These are phyloP conservation scores for Pseudonitzschia multistriata DNA, from an alignment of 108 stramenopile species.

Conservation along the genomic window DNA sequence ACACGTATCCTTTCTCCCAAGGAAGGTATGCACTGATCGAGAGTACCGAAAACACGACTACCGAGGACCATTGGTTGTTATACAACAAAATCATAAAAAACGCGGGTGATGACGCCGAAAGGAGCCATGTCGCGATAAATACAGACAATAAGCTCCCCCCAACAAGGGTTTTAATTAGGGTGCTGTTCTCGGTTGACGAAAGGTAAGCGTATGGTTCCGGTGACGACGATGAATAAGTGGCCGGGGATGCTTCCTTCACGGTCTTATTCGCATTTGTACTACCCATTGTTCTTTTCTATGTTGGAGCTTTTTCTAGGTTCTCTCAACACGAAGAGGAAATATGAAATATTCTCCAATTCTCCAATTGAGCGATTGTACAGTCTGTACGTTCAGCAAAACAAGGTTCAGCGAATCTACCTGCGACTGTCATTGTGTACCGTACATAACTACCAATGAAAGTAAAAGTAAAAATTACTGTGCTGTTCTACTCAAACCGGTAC, in stretches of 20 bases:
- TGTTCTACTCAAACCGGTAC: too few species aligned
- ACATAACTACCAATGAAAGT: too few species aligned
- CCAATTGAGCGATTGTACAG: too few species aligned
- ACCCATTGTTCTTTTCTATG: neutral
- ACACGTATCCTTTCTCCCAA: constrained; percentile 39
- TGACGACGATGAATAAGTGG: neutral
- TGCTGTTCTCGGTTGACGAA: neutral
- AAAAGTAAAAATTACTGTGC: too few species aligned
- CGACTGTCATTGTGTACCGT: too few species aligned
- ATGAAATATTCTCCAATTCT: too few species aligned
- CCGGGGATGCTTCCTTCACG: neutral
- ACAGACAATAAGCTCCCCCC: constrained; percentile 5
- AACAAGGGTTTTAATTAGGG: constrained; percentile 1
- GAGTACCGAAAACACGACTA: constrained; percentile 24
- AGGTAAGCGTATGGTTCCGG: neutral
- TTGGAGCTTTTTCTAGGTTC: too few species aligned
- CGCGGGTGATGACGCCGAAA: neutral
- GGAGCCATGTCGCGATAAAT: constrained; percentile 8
- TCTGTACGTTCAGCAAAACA: too few species aligned
- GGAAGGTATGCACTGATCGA: constrained; percentile 48
- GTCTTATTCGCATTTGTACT: neutral
- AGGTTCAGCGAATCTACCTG: too few species aligned
- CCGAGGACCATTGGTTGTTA: neutral
- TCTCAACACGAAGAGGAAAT: too few species aligned
- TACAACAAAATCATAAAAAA: neutral